These are phyloP conservation scores for Cercospora beticola DNA, from an alignment of 2,329 filamentous ascomycete genomes.

Conservation along the genomic window DNA sequence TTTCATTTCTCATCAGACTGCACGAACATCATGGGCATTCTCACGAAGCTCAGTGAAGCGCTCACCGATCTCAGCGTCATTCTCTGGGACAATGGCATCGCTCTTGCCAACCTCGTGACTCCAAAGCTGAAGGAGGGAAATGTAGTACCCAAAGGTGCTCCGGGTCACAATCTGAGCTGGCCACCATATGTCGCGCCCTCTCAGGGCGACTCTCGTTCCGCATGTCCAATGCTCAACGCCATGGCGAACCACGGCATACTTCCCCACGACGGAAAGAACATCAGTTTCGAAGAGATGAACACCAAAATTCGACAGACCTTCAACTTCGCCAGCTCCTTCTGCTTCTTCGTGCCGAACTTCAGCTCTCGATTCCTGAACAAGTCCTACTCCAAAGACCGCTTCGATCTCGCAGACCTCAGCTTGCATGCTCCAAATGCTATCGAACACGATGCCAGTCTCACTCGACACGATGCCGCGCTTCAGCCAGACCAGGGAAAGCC, in stretches of 20 bases:
- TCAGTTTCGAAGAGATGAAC: conserved; percentile 31
- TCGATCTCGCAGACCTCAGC: conserved; percentile 32
- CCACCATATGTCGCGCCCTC: conserved; percentile 39
- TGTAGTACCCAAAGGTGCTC: conserved; percentile 38
- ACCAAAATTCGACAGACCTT: conserved; percentile 32
- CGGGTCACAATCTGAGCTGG: conserved; percentile 40
- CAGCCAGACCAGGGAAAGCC: conserved; percentile 42
- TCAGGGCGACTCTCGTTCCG: conserved; percentile 38
- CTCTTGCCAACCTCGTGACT: conserved; percentile 41
- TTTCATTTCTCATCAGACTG: background rate
- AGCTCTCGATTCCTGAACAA: conserved; percentile 32
- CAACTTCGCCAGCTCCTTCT: conserved; percentile 35
- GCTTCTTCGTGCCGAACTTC: conserved; percentile 34
- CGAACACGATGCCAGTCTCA: conserved; percentile 34
- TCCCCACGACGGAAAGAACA: conserved; percentile 34
- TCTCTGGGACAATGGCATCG: conserved; percentile 42
- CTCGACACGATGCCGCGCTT: conserved; percentile 39
- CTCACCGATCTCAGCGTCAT: conserved; percentile 42
- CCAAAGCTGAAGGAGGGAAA: conserved; percentile 40
- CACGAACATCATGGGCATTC: conserved; percentile 25
- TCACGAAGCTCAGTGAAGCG: conserved; percentile 27
- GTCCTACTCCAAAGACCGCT: conserved; percentile 31
- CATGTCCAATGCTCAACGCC: conserved; percentile 35
- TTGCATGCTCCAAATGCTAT: conserved; percentile 32
- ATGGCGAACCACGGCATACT: conserved; percentile 37